phyloP scores from a whole-genome alignment of 495 filamentous ascomycete species.

The Parachaetomium inaequale region DNA sequence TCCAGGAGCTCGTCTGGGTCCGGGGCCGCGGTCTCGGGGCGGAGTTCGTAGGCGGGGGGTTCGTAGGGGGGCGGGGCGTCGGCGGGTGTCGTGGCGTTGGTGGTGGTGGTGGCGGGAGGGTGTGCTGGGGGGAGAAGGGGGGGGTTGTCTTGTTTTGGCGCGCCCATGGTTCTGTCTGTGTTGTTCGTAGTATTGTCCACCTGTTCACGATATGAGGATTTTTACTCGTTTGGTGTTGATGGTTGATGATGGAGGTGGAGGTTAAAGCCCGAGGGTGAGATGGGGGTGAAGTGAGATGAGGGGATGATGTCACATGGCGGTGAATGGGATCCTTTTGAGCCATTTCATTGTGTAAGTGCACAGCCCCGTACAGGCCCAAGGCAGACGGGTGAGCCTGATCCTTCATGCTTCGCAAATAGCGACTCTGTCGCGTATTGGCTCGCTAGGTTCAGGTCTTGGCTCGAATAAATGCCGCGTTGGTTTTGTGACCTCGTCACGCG shows the following conservation, averaged over 20 bases:
- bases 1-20: slow-evolving; percentile 30
- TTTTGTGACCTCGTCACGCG: too few relatives aligned
- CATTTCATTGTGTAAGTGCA: neutral
- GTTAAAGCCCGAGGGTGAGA: neutral
- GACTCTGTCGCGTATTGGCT: neutral
- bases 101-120: neutral
- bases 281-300: too few relatives aligned
- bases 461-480: neutral
- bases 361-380: neutral
- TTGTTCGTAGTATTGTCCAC: neutral
- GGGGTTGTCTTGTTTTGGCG: neutral
- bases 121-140: neutral
- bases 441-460: neutral
- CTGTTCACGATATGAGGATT: neutral
- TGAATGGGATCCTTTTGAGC: neutral
- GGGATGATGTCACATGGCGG: neutral
- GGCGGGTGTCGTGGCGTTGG: neutral
- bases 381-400: neutral
- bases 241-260: neutral
- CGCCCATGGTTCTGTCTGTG: neutral
- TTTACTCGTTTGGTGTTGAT: neutral
- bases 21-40: neutral
- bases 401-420: too few relatives aligned
- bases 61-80: neutral
- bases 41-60: neutral